These are phyloP conservation scores for Myxozyma udenii DNA, from an alignment of 805 yeast genomes.

Conservation along the genomic window DNA sequence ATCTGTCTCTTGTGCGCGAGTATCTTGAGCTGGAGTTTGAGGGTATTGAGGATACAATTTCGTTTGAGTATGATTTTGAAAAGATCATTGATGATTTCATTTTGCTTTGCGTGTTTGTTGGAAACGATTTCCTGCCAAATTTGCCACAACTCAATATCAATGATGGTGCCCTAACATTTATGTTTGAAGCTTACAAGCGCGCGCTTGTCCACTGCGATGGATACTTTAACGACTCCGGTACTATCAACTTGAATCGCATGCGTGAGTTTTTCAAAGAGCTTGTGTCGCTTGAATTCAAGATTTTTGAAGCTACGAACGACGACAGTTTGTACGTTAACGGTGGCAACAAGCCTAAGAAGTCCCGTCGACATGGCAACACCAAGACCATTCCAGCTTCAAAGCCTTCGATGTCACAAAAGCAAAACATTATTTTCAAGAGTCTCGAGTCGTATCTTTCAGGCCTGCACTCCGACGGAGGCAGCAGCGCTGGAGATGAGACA, in stretches of 20 bases:
- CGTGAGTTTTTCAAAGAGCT: conserved; percentile 72
- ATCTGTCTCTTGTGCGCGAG: conserved; percentile 83
- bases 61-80: conserved; percentile 78
- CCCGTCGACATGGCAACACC: not conserved
- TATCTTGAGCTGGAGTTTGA: conserved; percentile 82
- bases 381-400: conserved; percentile 22
- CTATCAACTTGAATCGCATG: conserved; percentile 69
- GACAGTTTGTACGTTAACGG: conserved; percentile 14
- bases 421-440: conserved; percentile 58
- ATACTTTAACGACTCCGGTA: conserved; percentile 78
- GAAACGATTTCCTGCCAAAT: conserved; percentile 96
- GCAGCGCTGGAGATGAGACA: not conserved
- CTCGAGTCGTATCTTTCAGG: conserved; percentile 14
- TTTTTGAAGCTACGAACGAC: conserved; percentile 69
- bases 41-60: conserved; percentile 59
- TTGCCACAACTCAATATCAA: conserved; percentile 89
- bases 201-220: conserved; percentile 73
- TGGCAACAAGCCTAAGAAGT: conserved; percentile 1
- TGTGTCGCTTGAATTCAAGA: conserved; percentile 75
- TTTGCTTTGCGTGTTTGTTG: conserved; percentile 87
- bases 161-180: conserved; percentile 94
- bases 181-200: conserved; percentile 82
- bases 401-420: conserved; percentile 47
- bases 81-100: conserved; percentile 88
- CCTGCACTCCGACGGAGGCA: not conserved